phyloP scores from a whole-genome alignment of 108 stramenopile species.

The Poteriospumella lacustris region DNA sequence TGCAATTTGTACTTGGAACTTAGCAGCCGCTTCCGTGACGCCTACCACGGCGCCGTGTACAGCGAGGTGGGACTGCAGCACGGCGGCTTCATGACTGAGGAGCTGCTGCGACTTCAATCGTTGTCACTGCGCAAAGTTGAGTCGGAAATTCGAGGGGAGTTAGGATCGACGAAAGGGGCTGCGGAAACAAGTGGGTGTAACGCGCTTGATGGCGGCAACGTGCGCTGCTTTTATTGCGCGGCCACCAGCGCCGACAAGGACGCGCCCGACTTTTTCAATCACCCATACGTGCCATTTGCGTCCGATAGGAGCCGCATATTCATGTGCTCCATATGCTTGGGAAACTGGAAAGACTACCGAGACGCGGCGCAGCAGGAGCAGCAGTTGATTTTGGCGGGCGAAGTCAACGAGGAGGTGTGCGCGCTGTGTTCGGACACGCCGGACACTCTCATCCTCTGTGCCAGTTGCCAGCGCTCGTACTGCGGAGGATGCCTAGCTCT shows the following conservation, averaged over 20 bases:
- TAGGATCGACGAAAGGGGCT: neutral
- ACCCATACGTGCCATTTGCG: conserved; percentile 2
- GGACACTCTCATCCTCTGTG: conserved; percentile 2
- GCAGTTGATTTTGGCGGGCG: neutral
- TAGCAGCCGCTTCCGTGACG: neutral
- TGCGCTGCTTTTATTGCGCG: neutral
- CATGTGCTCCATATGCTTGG: neutral
- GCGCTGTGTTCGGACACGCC: conserved; percentile 15
- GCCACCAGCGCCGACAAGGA: neutral
- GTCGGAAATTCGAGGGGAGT: neutral
- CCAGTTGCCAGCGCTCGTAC: neutral
- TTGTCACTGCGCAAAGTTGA: neutral
- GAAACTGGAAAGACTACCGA: conserved; percentile 14
- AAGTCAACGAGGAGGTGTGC: conserved; percentile 24
- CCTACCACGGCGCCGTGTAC: neutral
- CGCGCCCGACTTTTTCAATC: neutral
- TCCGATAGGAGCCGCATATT: neutral
- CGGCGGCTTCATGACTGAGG: neutral
- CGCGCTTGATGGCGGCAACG: neutral
- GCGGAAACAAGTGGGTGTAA: neutral
- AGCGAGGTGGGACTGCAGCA: neutral
- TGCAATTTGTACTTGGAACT: neutral
- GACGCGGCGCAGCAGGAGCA: neutral
- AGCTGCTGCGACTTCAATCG: neutral
- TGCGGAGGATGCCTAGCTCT: neutral